Base-by-base conservation (phyloP, 1,139 yeast genomes). In the Meyerozyma smithsonii region DNA sequence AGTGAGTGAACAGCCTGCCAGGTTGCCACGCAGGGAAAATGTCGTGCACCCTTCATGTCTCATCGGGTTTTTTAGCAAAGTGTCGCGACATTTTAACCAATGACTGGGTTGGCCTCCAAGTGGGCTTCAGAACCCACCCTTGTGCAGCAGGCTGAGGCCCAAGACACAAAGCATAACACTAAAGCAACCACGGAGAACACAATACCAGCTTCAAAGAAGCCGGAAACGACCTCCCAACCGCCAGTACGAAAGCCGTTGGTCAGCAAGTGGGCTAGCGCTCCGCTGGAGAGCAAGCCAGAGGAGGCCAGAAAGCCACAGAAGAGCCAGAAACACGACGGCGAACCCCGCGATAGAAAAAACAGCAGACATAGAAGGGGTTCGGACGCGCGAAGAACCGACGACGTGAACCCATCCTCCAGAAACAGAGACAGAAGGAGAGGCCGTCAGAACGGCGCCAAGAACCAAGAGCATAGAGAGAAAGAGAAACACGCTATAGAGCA, bases 121-220 rank as follows among this genome's bases (percentile, higher is more conserved):
- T 68, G 73, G 73, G 73, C 74, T 8, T 48, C 50, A 7, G 68
- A 62, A 33, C 61, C 54, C 14, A 46, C 55, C 4, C 51, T 62
- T 37, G 62, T 59, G 11, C 40, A 46, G 19, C 43, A 54, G 28
- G 65, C 69, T 5, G 39, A 47, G 7, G 38, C 40, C 8, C 64
- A 59, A 39, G 68, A 62, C 36, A 12, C 12, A 14, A 26, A 8
- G 21, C 15, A 24, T 8, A 14, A 35, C 2, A 24, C 39, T n/a
- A 39, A 39, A 33, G 28, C 32, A 34, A 36, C 39, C n/a, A 17
- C 41, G 3, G 21, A 26, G 17, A 12, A 20, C 15, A 15, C 36
- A 16, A 11, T 8, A 15, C 10, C 4, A 3, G 8, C 34, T 16
- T 17, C 35, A 23, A 20, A 36, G 6, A 25, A 32, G 33, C 25